Base-by-base conservation (phyloP, 176 grass and related monocot genomes). In the Rhipidocladum racemiflorum region DNA sequence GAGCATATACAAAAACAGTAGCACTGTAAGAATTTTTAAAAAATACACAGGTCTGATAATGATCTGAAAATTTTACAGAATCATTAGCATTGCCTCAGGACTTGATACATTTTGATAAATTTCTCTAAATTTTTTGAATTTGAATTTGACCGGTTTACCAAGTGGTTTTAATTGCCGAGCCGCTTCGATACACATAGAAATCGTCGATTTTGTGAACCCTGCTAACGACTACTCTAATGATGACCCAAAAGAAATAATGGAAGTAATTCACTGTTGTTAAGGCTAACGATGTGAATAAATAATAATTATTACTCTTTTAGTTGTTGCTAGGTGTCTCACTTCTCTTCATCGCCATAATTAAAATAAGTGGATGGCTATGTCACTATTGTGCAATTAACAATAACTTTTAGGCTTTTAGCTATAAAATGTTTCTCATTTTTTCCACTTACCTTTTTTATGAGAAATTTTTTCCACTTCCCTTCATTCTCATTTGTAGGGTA, bases 401-500 rank as follows among this genome's bases (percentile, higher is more conserved):
- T 4, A 23, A 83, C 2, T 64, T 72, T 83, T 40, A 75, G 32
- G 57, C 11, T 28, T n/a, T 61, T 27, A 61, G 24, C 44, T 53
- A 53, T 36, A 73, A 46, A 83, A 63, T n/a, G n/a, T 51, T 49
- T 69, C 23, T 39, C 48, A 18, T 25, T 25, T 83, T 70, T 13
- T 48, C 68, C 7, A 61, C 67, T 36, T 36, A 0, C 35, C 35
- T 36, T 36, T 81, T 64, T 17, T 30, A 36, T 36, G 35, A 36
- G 35, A 38, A 7, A 43, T 17, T 28, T 81, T 64, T 18, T 23
- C 71, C 11, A 54, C 70, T 55, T 75, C 71, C n/a, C 68, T 61
- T 28, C 57, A 48, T 8, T 27, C 57, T 32, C 78, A 81, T 65
- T 70, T 81, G 23, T 74, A 75, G 16, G 32, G 66, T 83, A 16